These are phyloP conservation scores for Helianthus tuberosus DNA, from an alignment of 129 eudicot genomes.

Conservation along the genomic window DNA sequence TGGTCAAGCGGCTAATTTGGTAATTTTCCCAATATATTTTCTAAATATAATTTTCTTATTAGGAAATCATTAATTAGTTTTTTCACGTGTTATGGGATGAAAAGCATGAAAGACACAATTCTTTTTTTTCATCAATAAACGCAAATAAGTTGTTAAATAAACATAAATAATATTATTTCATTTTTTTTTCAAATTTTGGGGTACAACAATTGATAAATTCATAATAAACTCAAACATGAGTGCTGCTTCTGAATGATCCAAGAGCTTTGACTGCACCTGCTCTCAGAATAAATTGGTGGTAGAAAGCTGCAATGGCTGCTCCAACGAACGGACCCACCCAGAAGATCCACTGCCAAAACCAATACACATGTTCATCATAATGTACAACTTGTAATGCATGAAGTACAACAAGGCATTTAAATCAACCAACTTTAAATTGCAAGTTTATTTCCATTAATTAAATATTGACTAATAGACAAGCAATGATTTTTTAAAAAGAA, in stretches of 20 bases:
- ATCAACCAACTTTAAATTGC: not conserved
- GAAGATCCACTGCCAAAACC: conserved; percentile 66
- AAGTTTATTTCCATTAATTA: not conserved
- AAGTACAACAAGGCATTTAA: not conserved
- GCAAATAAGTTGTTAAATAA: too few relatives aligned
- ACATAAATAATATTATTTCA: conserved; percentile 28
- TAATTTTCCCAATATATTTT: not conserved
- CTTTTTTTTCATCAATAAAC: too few relatives aligned
- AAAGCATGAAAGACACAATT: too few relatives aligned
- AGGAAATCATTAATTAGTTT: too few relatives aligned
- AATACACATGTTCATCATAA: not conserved
- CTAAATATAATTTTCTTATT: not conserved
- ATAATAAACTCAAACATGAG: conserved; percentile 44
- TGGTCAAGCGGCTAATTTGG: too few relatives aligned
- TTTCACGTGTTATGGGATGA: too few relatives aligned
- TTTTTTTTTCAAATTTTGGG: not conserved
- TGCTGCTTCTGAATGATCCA: conserved; percentile 77
- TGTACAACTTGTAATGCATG: conserved; percentile 8
- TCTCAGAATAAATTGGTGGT: conserved; percentile 84
- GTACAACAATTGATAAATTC: conserved; percentile 19
- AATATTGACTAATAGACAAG: too few relatives aligned
- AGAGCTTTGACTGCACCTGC: conserved; percentile 83
- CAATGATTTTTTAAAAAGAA: not conserved
- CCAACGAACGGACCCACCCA: conserved; percentile 92
- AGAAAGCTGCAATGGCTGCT: conserved; percentile 90